Evolutionary conservation across 495 filamentous ascomycete genomes (phyloP).

Genomic region (Penicillium argentinense): DNA sequence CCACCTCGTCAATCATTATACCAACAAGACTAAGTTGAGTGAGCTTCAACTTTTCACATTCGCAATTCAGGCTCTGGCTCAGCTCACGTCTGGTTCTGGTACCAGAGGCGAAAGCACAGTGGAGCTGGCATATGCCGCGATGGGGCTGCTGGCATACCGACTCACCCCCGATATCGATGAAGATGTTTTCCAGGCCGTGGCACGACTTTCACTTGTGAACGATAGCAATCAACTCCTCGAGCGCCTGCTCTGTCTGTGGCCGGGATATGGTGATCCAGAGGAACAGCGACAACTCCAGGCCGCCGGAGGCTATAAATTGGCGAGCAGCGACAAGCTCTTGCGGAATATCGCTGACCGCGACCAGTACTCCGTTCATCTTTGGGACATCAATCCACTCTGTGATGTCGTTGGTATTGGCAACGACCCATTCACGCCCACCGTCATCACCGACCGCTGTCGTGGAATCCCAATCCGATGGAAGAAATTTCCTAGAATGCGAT

Average conservation of each 20-base stretch:
- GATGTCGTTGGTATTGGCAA: slow-evolving; percentile 15
- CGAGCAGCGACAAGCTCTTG: slow-evolving; percentile 7
- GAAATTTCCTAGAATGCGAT: slow-evolving; percentile 11
- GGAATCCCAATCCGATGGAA: slow-evolving; percentile 19
- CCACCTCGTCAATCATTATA: slow-evolving; percentile 16
- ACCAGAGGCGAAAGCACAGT: slow-evolving; percentile 4
- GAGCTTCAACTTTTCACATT: slow-evolving; percentile 16
- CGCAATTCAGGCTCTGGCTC: slow-evolving; percentile 14
- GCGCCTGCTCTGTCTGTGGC: slow-evolving; percentile 6
- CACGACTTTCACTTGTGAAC: slow-evolving; percentile 9
- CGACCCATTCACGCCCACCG: slow-evolving; percentile 9
- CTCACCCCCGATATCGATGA: slow-evolving; percentile 7
- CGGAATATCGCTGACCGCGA: slow-evolving; percentile 15
- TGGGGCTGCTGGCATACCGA: slow-evolving; percentile 9
- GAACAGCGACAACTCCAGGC: neutral
- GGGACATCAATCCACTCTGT: slow-evolving; percentile 13
- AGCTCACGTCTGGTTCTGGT: neutral
- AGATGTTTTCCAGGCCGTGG: slow-evolving; percentile 7
- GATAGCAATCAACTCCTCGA: slow-evolving; percentile 11
- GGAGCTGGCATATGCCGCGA: slow-evolving; percentile 9
- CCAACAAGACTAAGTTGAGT: slow-evolving; percentile 10
- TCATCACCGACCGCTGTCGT: slow-evolving; percentile 13
- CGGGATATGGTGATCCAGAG: neutral
- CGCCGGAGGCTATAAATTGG: neutral
- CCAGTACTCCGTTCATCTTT: slow-evolving; percentile 12